Percentiles rank a stretch among this genome's conserved stretches.
phyloP scores from a whole-genome alignment of 768 basidiomycete species.

The Hemileccinum rubropunctum region DNA sequence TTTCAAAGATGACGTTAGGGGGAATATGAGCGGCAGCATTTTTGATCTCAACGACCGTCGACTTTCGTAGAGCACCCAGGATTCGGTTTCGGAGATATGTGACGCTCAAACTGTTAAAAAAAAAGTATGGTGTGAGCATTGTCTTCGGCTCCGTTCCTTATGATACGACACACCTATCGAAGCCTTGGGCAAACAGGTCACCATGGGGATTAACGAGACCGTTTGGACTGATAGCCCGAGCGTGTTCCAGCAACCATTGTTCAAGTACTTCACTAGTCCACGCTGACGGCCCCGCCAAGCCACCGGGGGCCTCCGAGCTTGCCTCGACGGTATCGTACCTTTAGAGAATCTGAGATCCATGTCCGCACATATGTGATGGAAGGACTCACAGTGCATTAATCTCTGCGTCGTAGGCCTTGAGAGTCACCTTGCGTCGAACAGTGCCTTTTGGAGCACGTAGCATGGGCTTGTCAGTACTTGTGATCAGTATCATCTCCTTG shows the following conservation, averaged over 20 bases:
- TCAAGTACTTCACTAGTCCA: constrained; percentile 24
- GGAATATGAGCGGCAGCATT: constrained; percentile 26
- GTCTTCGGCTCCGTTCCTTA: background rate
- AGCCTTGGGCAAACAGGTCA: constrained; percentile 33
- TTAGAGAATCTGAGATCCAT: background rate
- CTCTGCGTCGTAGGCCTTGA: constrained; percentile 41
- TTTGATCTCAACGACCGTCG: constrained; percentile 27
- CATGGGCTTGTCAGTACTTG: constrained; percentile 41
- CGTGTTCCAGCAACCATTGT: constrained; percentile 30
- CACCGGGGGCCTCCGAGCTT: constrained; percentile 16
- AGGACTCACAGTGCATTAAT: constrained; percentile 44
- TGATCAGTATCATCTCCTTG: constrained; percentile 54
- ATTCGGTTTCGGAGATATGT: constrained; percentile 28
- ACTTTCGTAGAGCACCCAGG: constrained; percentile 28
- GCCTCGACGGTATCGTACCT: constrained; percentile 36
- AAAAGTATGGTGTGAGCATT: background rate
- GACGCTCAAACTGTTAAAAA: constrained; percentile 26
- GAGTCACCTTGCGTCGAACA: constrained; percentile 37
- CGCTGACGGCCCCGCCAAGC: constrained; percentile 18
- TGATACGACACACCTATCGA: constrained; percentile 32
- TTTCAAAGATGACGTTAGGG: constrained; percentile 33
- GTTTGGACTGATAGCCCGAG: constrained; percentile 9
- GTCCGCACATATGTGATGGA: background rate
- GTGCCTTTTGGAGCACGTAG: constrained; percentile 46
- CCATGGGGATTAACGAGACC: constrained; percentile 4